phyloP scores from a whole-genome alignment of 768 basidiomycete species.

The Podaxis sp. region DNA sequence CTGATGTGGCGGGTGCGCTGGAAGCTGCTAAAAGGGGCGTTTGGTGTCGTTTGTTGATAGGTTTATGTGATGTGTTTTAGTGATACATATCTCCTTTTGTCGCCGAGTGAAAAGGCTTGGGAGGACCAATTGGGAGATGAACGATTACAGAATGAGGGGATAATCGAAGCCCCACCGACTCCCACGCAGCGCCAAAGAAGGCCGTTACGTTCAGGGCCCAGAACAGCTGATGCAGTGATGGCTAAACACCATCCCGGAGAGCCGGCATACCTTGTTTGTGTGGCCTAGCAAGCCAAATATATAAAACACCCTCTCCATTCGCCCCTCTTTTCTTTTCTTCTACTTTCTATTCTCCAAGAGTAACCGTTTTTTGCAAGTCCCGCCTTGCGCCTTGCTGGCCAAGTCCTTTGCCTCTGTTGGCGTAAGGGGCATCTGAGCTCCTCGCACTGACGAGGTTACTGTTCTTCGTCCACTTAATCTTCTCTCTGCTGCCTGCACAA shows the following conservation, averaged over 20 bases:
- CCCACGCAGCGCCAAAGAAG: neutral
- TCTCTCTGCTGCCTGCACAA: neutral
- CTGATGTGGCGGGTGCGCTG: neutral
- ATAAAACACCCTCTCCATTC: neutral
- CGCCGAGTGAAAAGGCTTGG: neutral
- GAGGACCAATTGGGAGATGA: neutral
- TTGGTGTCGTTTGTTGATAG: neutral
- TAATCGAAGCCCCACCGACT: slow-evolving; percentile 4
- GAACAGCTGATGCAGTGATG: slow-evolving; percentile 6
- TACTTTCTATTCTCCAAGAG: neutral
- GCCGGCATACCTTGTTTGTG: neutral
- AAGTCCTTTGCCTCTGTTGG: slow-evolving; percentile 12
- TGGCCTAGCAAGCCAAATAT: neutral
- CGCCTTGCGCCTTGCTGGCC: slow-evolving; percentile 17
- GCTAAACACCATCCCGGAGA: neutral
- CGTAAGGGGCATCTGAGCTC: slow-evolving; percentile 14
- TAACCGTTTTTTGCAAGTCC: slow-evolving; percentile 9
- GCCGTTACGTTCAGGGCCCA: slow-evolving; percentile 4
- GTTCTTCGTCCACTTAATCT: neutral
- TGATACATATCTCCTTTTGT: neutral
- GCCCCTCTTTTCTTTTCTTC: neutral
- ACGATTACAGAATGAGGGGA: neutral
- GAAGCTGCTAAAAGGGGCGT: neutral
- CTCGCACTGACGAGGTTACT: slow-evolving; percentile 8
- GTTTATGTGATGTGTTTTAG: neutral